Evolutionary conservation across 768 basidiomycete genomes (phyloP).

Genomic region (Lepiota venenata): DNA sequence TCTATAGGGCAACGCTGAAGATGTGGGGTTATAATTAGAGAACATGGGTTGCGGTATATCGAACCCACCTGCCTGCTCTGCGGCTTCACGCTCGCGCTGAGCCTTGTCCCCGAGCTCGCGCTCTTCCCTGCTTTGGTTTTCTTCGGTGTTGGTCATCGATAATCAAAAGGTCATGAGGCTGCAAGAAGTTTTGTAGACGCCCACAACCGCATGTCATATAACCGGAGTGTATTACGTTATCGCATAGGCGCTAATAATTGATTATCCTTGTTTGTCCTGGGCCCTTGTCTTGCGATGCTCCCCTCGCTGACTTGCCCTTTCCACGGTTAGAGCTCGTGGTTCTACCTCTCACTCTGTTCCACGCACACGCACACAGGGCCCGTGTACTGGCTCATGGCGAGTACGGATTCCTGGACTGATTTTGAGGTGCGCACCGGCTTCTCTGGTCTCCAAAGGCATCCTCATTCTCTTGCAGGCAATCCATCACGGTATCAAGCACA

Average conservation of each 20-base stretch:
- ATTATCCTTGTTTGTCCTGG: slow-evolving; percentile 20
- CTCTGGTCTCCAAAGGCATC: slow-evolving; percentile 14
- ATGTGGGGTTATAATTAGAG: slow-evolving; percentile 17
- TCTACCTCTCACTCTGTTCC: not conserved
- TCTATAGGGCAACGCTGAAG: slow-evolving; percentile 77
- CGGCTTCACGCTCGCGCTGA: slow-evolving; percentile 63
- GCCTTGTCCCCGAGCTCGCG: slow-evolving; percentile 68
- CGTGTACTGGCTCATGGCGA: slow-evolving; percentile 45
- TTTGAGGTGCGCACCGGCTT: slow-evolving; percentile 56
- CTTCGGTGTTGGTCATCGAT: slow-evolving; percentile 27
- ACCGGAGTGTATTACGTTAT: slow-evolving; percentile 11
- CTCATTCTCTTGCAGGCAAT: slow-evolving; percentile 44
- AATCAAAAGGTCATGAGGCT: not conserved
- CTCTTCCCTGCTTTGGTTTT: slow-evolving; percentile 73
- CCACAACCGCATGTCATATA: not conserved
- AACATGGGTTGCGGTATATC: slow-evolving; percentile 13
- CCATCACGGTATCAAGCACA: slow-evolving; percentile 66
- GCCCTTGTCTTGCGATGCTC: slow-evolving; percentile 7
- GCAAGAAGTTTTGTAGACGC: not conserved
- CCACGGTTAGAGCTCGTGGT: slow-evolving; percentile 4
- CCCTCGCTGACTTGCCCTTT: slow-evolving; percentile 14
- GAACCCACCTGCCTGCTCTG: slow-evolving; percentile 80
- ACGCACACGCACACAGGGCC: slow-evolving; percentile 10
- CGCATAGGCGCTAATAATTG: not conserved
- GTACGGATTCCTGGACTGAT: slow-evolving; percentile 60